Evolutionary conservation across 1,284 basidiomycete species (phyloP).

Genomic region (Golubevia pallescens): DNA sequence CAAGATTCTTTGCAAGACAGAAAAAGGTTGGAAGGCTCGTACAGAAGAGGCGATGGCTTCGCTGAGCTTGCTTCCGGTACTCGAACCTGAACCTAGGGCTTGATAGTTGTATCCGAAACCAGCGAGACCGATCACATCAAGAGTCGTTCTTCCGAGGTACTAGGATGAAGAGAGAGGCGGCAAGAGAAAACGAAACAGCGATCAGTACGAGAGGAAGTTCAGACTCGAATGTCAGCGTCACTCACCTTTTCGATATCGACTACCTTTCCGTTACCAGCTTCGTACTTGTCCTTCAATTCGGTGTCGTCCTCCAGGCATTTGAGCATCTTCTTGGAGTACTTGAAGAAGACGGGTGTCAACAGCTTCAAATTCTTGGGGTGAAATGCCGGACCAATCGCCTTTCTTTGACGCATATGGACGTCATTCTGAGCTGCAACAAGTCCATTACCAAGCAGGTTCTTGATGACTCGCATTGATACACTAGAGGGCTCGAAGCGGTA

Average conservation of each 20-base stretch:
- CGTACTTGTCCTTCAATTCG: background rate
- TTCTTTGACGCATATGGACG: background rate
- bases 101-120: constrained; percentile 39
- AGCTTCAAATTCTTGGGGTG: background rate
- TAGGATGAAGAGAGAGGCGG: background rate
- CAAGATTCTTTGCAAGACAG: background rate
- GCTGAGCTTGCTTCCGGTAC: background rate
- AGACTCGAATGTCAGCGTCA: background rate
- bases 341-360: background rate
- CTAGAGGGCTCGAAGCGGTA: background rate
- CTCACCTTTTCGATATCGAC: background rate
- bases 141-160: constrained; percentile 4
- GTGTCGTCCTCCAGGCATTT: background rate
- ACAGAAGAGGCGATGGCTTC: background rate
- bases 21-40: background rate
- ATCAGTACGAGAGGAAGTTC: too few species aligned
- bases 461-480: background rate
- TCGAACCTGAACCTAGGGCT: constrained; percentile 24
- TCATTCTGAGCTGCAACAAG: background rate
- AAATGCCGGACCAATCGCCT: background rate
- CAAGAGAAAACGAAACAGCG: too few species aligned
- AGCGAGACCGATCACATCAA: constrained; percentile 33
- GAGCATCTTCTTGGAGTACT: background rate
- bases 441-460: background rate
- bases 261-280: background rate